Base-by-base conservation (phyloP, 176 grass and related monocot genomes). In the Elaeis guineensis region DNA sequence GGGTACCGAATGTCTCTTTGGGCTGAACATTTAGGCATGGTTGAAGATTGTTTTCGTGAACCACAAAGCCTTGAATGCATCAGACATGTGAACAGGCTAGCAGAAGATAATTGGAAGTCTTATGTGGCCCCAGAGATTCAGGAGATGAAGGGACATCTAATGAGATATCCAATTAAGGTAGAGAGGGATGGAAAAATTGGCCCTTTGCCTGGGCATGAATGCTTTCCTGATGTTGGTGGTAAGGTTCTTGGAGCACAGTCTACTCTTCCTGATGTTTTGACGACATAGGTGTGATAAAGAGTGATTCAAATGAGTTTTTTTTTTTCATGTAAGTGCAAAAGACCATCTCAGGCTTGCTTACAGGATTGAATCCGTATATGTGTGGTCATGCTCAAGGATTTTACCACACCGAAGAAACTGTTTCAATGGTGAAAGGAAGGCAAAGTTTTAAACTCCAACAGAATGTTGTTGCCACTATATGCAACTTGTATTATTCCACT, bases 1-100 rank as follows among this genome's bases (percentile, higher is more conserved):
- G 86, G 86, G 17, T 96, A 82, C 69, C 60, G 92, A 65, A 96
- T 85, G 86, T 85, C 92, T 3, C 71, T 96, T 5, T 96, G 92
- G 92, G 83, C 84, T 1, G 86, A 96, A 54, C 86, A 96, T 48
- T 63, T 82, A 3, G 92, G 86, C 49, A 58, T 30, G 5, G 25
- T 80, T n/a, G 80, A 87, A 48, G 68, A 77, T 21, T 60, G 69
- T 49, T 96, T 90, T 54, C 65, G 25, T 0, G 70, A 35, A 35
- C 92, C 92, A 7, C 65, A 96, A 4, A 69, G 74, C 0, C 0
- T 57, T 21, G 83, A 90, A 57, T 96, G 92, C 24, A 78, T 90
- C 25, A 75, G 50, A 14, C 25, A 21, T 52, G 81, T 96, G 73
- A 81, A 87, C 25, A 17, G 59, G 20, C 67, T 96, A 63, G 83